A percentile compares a stretch with the other conserved stretches of the same genome.
phyloP scores from a whole-genome alignment of 176 grass and related monocot genomes.

The Alloteropsis semialata region DNA sequence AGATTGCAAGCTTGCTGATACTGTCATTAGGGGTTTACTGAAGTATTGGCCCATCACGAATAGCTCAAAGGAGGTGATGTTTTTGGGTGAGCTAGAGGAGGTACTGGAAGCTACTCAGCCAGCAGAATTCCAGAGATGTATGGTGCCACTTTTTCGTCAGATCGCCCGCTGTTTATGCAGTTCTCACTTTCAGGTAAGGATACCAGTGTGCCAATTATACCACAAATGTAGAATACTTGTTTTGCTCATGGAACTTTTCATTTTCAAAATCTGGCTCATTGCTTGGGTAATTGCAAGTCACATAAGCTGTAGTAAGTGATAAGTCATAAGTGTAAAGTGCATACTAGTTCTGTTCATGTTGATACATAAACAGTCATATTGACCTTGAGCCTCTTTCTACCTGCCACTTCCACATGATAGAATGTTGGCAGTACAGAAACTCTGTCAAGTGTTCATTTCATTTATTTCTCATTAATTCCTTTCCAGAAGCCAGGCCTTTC shows the following conservation, averaged over 20 bases:
- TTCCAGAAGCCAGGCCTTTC: neutral
- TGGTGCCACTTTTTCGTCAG: conserved; percentile 65
- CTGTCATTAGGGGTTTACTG: conserved; percentile 67
- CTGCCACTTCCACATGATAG: neutral
- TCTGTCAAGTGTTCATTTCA: neutral
- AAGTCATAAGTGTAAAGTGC: neutral
- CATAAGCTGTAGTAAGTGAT: conserved; percentile 19
- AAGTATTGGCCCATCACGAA: conserved; percentile 85
- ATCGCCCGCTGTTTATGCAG: conserved; percentile 64
- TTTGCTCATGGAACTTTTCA: neutral
- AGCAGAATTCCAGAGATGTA: conserved; percentile 74
- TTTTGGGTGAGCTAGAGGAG: conserved; percentile 78
- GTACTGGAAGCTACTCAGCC: conserved; percentile 62
- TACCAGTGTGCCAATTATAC: conserved; percentile 1
- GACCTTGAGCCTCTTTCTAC: neutral
- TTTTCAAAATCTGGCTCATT: neutral
- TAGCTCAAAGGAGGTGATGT: conserved; percentile 81
- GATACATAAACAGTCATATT: conserved; percentile 25
- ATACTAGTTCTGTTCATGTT: conserved; percentile 16
- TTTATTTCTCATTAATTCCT: conserved; percentile 13
- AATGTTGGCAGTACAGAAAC: neutral
- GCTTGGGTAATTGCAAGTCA: conserved; percentile 17
- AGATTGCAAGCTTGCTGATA: conserved; percentile 80
- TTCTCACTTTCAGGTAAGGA: conserved; percentile 73
- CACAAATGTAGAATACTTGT: neutral